A percentile compares a stretch with the other conserved stretches of the same genome.
Conservation (phyloP, 495 filamentous ascomycete genomes). For the Articulospora tetracladia region DNA sequence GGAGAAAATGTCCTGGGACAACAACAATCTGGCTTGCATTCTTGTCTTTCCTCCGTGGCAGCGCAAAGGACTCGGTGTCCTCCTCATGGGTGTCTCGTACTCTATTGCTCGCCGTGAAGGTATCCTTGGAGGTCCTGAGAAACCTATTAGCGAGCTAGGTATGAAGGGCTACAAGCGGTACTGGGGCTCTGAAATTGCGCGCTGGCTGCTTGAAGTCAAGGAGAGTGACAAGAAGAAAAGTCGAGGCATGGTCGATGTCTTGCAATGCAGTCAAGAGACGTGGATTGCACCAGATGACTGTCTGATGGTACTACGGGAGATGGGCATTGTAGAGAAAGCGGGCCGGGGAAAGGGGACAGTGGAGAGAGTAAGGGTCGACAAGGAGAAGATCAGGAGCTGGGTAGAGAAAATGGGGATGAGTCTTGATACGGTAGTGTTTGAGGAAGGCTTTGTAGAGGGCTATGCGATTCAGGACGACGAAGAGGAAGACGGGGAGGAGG, state of each 20-base stretch:
- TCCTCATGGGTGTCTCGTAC: slow-evolving; percentile 92
- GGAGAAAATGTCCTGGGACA: slow-evolving; percentile 98
- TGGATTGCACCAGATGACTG: slow-evolving; percentile 83
- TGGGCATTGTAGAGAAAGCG: slow-evolving; percentile 64
- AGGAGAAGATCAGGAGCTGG: slow-evolving; percentile 52
- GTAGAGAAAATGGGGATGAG: slow-evolving; percentile 40
- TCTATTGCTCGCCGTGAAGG: slow-evolving; percentile 84
- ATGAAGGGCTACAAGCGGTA: slow-evolving; percentile 74
- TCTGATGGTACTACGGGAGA: slow-evolving; percentile 68
- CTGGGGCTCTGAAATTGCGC: slow-evolving; percentile 77
- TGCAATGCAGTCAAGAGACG: slow-evolving; percentile 50
- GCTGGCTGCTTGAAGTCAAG: slow-evolving; percentile 48
- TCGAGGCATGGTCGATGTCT: slow-evolving; percentile 36
- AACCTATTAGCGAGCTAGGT: slow-evolving; percentile 82
- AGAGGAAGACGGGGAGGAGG: slow-evolving; percentile 28
- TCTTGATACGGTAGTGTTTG: slow-evolving; percentile 48
- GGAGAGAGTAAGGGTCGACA: slow-evolving; percentile 48
- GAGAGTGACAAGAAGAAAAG: slow-evolving; percentile 34
- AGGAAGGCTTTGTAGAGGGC: slow-evolving; percentile 50
- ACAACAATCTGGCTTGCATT: slow-evolving; percentile 97
- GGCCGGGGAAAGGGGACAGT: slow-evolving; percentile 28
- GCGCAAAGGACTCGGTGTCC: slow-evolving; percentile 76
- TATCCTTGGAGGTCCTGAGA: slow-evolving; percentile 87
- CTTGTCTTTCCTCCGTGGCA: slow-evolving; percentile 96
- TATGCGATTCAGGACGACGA: slow-evolving; percentile 33